These are phyloP conservation scores for Castanea sativa DNA, from an alignment of 306 rosid genomes.

Conservation along the genomic window DNA sequence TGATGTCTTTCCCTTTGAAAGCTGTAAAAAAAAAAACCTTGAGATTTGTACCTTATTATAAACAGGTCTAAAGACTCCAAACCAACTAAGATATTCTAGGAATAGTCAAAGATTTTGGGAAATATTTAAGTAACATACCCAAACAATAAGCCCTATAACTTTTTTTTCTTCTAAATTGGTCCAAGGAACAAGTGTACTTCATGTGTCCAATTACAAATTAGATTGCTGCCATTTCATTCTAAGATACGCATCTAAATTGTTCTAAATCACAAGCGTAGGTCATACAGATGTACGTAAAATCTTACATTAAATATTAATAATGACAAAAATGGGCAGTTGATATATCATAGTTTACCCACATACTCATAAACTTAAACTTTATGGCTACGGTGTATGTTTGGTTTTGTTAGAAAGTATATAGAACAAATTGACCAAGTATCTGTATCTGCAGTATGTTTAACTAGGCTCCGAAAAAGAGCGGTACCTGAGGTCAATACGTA, in stretches of 20 bases:
- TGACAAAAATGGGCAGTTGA: no score
- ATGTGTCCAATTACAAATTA: neutral
- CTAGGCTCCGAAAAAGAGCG: no score
- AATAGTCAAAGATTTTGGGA: conserved; percentile 42
- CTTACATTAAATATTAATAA: no score
- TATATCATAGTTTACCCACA: no score
- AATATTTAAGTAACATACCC: neutral
- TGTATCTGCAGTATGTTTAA: no score
- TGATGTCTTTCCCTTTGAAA: conserved; percentile 46
- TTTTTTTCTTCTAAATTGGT: neutral
- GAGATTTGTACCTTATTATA: conserved; percentile 19
- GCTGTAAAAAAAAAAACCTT: conserved; percentile 26
- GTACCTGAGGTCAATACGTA: no score
- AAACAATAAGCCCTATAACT: no score
- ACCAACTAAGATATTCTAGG: conserved; percentile 35
- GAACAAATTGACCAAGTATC: no score
- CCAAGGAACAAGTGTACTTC: neutral
- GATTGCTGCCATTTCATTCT: neutral
- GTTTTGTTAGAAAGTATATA: neutral
- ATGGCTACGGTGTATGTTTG: conserved; percentile 14
- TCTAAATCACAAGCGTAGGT: neutral
- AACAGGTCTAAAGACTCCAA: conserved; percentile 31
- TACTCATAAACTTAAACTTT: no score
- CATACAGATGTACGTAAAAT: no score
- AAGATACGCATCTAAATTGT: no score